Conservation (phyloP, 192 early-diverging fungal genomes). For the Phycomyces blakesleeanus region DNA sequence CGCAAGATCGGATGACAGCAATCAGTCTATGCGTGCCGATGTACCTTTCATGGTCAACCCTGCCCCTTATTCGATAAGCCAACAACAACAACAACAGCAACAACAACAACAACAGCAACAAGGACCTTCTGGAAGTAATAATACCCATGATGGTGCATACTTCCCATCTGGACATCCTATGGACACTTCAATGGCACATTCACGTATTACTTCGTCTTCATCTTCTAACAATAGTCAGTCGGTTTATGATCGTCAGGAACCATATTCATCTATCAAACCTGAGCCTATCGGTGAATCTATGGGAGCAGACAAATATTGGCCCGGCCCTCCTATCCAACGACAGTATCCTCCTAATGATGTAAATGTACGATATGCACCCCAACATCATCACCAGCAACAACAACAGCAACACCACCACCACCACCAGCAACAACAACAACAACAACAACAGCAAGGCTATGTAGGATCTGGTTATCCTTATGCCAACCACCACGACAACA, state of each 20-base stretch:
- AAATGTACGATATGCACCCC: not conserved
- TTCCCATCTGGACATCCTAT: no score
- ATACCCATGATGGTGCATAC: no score
- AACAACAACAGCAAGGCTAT: conserved; percentile 4
- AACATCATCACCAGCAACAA: conserved; percentile 5
- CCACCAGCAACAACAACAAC: not conserved
- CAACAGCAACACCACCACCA: conserved; percentile 1
- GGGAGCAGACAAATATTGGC: not conserved
- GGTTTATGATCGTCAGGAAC: not conserved
- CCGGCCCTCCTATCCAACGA: not conserved
- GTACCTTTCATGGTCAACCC: no score
- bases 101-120: conserved; percentile 13
- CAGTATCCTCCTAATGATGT: not conserved
- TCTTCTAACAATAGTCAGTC: not conserved
- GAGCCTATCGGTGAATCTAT: not conserved
- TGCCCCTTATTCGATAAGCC: no score
- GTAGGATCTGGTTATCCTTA: conserved; percentile 4
- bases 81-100: not conserved
- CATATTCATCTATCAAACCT: not conserved
- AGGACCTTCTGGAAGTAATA: not conserved
- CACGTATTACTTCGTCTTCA: no score
- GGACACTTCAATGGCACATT: no score
- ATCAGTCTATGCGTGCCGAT: no score
- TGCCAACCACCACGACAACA: not conserved
- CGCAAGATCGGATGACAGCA: no score